Evolutionary conservation across 129 eudicot species (phyloP).

Genomic region (Tagetes patula): DNA sequence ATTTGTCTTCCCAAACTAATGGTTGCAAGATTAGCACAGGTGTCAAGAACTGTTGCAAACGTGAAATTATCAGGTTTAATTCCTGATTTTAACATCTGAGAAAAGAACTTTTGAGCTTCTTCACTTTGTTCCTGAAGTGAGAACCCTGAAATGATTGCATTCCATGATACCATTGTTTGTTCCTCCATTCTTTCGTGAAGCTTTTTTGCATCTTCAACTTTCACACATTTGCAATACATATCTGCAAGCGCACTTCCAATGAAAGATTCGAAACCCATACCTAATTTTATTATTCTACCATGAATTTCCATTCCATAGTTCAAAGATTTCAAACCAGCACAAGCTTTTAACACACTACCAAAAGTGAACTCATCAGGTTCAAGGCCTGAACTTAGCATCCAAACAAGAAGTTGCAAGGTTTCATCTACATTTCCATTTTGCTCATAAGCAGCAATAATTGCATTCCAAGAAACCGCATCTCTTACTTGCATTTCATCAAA

Average conservation of each 20-base stretch:
- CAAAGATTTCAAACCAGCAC: constrained; percentile 51
- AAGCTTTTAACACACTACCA: constrained; percentile 84
- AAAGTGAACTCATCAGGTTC: constrained; percentile 87
- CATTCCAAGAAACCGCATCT: constrained; percentile 90
- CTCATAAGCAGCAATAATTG: constrained; percentile 77
- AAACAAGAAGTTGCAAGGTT: constrained; percentile 52
- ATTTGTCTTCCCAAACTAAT: constrained; percentile 79
- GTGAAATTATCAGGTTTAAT: constrained; percentile 76
- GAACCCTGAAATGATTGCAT: constrained; percentile 76
- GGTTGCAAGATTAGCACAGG: constrained; percentile 87
- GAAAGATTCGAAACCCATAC: constrained; percentile 60
- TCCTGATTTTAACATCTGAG: constrained; percentile 62
- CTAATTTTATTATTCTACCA: constrained; percentile 55
- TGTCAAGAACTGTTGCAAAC: constrained; percentile 83
- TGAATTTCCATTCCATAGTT: constrained; percentile 70
- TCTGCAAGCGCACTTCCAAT: constrained; percentile 77
- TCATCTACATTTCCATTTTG: constrained; percentile 70
- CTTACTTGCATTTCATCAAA: constrained; percentile 68
- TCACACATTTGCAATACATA: constrained; percentile 82
- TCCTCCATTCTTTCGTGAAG: constrained; percentile 66
- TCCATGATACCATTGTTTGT: constrained; percentile 84
- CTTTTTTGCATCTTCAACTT: constrained; percentile 77
- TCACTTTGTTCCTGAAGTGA: constrained; percentile 59
- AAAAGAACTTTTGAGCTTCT: constrained; percentile 70
- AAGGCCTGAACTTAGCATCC: constrained; percentile 63